phyloP scores from a whole-genome alignment of 1,284 basidiomycete species.

The Irpex lacteus region DNA sequence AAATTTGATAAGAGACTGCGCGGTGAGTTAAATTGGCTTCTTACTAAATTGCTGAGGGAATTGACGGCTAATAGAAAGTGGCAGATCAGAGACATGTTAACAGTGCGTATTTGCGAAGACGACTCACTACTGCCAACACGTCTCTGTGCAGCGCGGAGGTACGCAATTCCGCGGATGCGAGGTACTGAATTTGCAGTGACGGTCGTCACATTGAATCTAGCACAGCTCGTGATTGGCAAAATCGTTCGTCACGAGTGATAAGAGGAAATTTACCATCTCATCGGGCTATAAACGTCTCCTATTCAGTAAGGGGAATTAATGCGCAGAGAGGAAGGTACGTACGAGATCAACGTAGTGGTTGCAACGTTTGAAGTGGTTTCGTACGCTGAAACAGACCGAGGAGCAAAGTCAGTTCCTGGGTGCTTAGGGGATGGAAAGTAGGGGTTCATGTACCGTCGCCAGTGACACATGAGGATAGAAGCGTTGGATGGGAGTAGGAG shows the following conservation, averaged over 20 bases:
- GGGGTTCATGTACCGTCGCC: constrained; percentile 46
- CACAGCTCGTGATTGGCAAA: constrained; percentile 20
- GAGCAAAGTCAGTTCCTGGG: constrained; percentile 7
- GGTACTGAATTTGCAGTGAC: constrained; percentile 68
- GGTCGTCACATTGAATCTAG: constrained; percentile 57
- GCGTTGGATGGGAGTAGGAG: constrained; percentile 14
- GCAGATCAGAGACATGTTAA: constrained; percentile 13
- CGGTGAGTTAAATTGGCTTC: constrained; percentile 19
- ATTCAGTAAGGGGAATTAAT: constrained; percentile 10
- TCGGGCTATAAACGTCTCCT: constrained; percentile 43
- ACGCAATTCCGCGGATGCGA: constrained; percentile 59
- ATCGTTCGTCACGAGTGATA: constrained; percentile 10
- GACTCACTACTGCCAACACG: constrained; percentile 79
- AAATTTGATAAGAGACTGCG: constrained; percentile 13
- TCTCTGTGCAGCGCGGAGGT: constrained; percentile 50
- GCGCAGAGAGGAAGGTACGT: constrained; percentile 21
- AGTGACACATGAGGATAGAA: constrained; percentile 47
- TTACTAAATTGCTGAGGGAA: constrained; percentile 64
- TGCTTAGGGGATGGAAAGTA: constrained; percentile 11
- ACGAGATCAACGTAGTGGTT: constrained; percentile 57
- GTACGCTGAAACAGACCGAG: constrained; percentile 38
- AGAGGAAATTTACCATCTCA: constrained; percentile 42
- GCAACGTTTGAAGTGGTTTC: constrained; percentile 54
- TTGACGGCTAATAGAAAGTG: constrained; percentile 48
- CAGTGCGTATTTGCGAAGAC: not conserved